Evolutionary conservation across 2,329 filamentous ascomycete species (phyloP), one percentile per base, ranked within the genome.

Genomic region (Calonectria naviculata): DNA sequence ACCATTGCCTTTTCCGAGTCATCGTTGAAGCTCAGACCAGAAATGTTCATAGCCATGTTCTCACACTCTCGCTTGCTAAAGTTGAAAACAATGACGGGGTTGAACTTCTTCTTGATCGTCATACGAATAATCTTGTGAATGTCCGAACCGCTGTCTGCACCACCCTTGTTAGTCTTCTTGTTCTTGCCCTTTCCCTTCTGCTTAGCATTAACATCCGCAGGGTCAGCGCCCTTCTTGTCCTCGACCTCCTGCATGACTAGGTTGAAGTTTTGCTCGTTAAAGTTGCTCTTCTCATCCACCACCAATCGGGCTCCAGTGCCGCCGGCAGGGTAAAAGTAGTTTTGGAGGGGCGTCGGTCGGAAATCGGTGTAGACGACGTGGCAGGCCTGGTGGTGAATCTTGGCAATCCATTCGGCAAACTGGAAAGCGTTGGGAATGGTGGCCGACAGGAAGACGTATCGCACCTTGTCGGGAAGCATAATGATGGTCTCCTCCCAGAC

Each of bases 401-500:
- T 98, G 78, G 94, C 95, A 79, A 99, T 97, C 97, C 97, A 99
- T 83, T 99, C 96, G 77, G 97, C 97, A 79, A 99, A 99, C 83
- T 99, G 97, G 90, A 98, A 98, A 64, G 97, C 95, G 81, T 99
- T 99, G 66, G 97, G 97, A 73, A 99, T 99, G 2, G 97, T 99
- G 73, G 97, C 97, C 36, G 97, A 99, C 71, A 99, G 87, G 84
- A 99, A 99, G 67, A 99, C 97, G 80, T 98, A 99, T 85, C 95
- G 94, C 76, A 99, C 97, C 89, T 99, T 98, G 87, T 99, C 97
- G 5, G 97, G 97, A 34, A 99, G 88, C 76, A 99, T 89, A 79
- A 99, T 99, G 81, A 99, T 98, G 44, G 97, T 98, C 86, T 99
- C 97, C 83, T 99, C 97, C 97, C 97, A 99, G 3, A 99, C 97